Base-by-base conservation (phyloP, 768 basidiomycete species). In the Agaricus subrufescens region DNA sequence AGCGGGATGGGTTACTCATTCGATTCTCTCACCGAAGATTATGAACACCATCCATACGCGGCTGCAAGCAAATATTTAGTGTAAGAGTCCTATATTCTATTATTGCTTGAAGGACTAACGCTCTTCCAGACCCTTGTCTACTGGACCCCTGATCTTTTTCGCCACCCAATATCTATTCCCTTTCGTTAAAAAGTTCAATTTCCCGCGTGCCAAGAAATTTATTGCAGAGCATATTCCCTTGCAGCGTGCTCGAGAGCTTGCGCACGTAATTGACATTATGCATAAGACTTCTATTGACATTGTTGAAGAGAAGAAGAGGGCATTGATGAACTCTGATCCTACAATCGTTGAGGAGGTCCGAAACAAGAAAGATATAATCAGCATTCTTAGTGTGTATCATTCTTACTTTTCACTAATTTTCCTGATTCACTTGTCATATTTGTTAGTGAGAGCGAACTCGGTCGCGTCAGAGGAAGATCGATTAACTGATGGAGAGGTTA, bases 351-450 rank as follows among this genome's bases (percentile, higher is more conserved):
- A 54, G 8, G 71, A 75, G 51, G 66, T 75, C 39, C 73, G 68
- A 14, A 63, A 67, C 57, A 76, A 75, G 14, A 76, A 75, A 52
- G 79, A 81, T 60, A 70, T 82, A 31, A 70, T 80, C 58, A 81
- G 73, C 56, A 66, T 78, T 25, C 65, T 81, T 9, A 59, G 80
- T 80, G 62, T 31, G 78, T 56, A 19, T 12, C 43, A 31, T 51
- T 15, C 43, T 40, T 15, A 11, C 30, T 34, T 6, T 26, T 45
- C 11, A 30, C 8, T 46, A 9, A 15, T 7, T 31, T 31, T 31
- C 48, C 29, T 44, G 58, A 38, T 47, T 43, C 29, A 3, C 23
- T 23, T 26, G 23, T 19, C 19, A 19, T 19, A 19, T 19, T 1
- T 34, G 34, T 34, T 11, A 72, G 74, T 75, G 62, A 66, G 56